Percentiles rank a stretch among this genome's conserved stretches.
Evolutionary conservation across 2,329 filamentous ascomycete genomes (phyloP).

Genomic region (Rhynchosporium secalis): DNA sequence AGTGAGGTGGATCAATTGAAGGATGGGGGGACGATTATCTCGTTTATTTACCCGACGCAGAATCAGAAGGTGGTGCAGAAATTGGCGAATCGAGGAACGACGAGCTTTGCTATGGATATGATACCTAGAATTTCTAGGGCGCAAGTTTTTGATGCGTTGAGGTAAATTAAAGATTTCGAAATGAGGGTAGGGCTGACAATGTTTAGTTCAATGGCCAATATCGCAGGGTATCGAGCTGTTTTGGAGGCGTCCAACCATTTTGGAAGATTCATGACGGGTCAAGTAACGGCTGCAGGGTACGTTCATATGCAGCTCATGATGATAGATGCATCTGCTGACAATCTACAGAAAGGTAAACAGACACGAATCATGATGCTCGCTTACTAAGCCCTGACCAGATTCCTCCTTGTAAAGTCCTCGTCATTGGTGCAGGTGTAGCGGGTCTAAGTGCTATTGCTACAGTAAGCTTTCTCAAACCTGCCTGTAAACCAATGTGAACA

Average conservation of each 20-base stretch:
- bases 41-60: slow-evolving; percentile 79
- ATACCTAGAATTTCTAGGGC: slow-evolving; percentile 87
- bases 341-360: slow-evolving; percentile 35
- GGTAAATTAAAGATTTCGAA: slow-evolving; percentile 25
- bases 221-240: slow-evolving; percentile 90
- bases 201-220: slow-evolving; percentile 85
- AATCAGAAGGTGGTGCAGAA: slow-evolving; percentile 75
- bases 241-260: slow-evolving; percentile 88
- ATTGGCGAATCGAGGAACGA: slow-evolving; percentile 69
- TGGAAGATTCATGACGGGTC: slow-evolving; percentile 83
- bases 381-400: slow-evolving; percentile 56
- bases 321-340: slow-evolving; percentile 33
- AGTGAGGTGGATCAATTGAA: slow-evolving; percentile 69
- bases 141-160: slow-evolving; percentile 82
- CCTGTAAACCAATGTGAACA: slow-evolving; percentile 18
- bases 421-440: slow-evolving; percentile 88
- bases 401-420: slow-evolving; percentile 83
- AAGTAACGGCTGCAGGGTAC: slow-evolving; percentile 81
- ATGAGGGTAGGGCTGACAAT: slow-evolving; percentile 21
- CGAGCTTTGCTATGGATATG: slow-evolving; percentile 88
- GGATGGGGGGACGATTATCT: slow-evolving; percentile 73
- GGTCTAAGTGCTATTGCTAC: slow-evolving; percentile 87
- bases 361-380: slow-evolving; percentile 8
- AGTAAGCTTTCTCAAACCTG: slow-evolving; percentile 39
- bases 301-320: slow-evolving; percentile 19